These are phyloP conservation scores for Parastagonospora avenae DNA, from an alignment of 2,329 filamentous ascomycete genomes.

Conservation along the genomic window DNA sequence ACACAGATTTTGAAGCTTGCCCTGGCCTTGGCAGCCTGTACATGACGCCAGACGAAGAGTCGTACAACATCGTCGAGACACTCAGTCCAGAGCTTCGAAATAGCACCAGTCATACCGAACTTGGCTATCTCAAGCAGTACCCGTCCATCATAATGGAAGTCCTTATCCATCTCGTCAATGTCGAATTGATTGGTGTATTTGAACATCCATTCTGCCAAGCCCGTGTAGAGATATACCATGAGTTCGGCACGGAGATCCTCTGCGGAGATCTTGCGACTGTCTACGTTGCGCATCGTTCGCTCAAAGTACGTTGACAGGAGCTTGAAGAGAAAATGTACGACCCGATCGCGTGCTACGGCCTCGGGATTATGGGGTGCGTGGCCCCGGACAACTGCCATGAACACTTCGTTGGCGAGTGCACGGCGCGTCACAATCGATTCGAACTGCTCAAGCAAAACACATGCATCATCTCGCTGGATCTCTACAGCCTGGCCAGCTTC, in stretches of 20 bases:
- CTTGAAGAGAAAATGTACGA: not conserved
- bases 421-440: not conserved
- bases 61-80: conserved; percentile 1
- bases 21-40: not conserved
- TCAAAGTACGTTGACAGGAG: conserved; percentile 7
- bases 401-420: not conserved
- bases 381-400: not conserved
- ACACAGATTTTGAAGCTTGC: not conserved
- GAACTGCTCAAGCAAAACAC: not conserved
- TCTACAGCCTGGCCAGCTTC: not conserved
- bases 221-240: conserved; percentile 5
- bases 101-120: not conserved
- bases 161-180: not conserved
- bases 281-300: not conserved
- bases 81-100: conserved; percentile 2
- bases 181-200: not conserved
- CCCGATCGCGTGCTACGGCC: not conserved
- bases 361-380: not conserved
- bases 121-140: not conserved
- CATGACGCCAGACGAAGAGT: conserved; percentile 7
- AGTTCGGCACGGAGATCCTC: conserved; percentile 1
- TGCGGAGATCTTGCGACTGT: not conserved
- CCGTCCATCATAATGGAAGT: not conserved
- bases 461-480: not conserved
- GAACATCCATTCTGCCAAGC: conserved; percentile 4